Conservation (phyloP, 192 early-diverging fungal species). For the Backusella australiensis region DNA sequence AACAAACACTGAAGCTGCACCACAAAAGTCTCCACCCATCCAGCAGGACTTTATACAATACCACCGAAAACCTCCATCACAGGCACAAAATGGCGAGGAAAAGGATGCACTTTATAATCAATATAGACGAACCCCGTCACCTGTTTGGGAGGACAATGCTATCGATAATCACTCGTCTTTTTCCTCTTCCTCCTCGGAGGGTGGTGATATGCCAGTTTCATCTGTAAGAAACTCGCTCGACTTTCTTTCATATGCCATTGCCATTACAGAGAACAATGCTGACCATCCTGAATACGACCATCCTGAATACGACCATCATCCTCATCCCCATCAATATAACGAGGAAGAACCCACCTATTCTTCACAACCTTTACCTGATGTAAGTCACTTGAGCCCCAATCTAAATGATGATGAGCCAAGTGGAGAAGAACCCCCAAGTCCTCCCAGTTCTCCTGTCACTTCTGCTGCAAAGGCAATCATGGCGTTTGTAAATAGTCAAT, state of each 20-base stretch:
- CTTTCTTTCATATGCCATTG: conserved; percentile 35
- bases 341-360: not conserved
- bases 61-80: not conserved
- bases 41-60: not conserved
- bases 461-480: conserved; percentile 36
- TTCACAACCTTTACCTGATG: conserved; percentile 1
- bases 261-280: conserved; percentile 20
- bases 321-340: not conserved
- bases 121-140: not conserved
- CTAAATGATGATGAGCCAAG: not conserved
- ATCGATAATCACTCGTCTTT: not conserved
- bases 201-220: not conserved
- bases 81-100: not conserved
- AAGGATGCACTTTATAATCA: not conserved
- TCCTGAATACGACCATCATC: not conserved
- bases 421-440: not conserved
- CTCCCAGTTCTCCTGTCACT: conserved; percentile 27
- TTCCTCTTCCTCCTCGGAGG: not conserved
- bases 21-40: not conserved
- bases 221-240: conserved; percentile 25
- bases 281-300: not conserved
- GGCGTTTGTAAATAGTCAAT: conserved; percentile 24
- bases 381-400: not conserved
- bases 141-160: not conserved
- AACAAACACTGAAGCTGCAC: not conserved